Evolutionary conservation across 306 rosid genomes (phyloP).

Genomic region (Vigna radiata): DNA sequence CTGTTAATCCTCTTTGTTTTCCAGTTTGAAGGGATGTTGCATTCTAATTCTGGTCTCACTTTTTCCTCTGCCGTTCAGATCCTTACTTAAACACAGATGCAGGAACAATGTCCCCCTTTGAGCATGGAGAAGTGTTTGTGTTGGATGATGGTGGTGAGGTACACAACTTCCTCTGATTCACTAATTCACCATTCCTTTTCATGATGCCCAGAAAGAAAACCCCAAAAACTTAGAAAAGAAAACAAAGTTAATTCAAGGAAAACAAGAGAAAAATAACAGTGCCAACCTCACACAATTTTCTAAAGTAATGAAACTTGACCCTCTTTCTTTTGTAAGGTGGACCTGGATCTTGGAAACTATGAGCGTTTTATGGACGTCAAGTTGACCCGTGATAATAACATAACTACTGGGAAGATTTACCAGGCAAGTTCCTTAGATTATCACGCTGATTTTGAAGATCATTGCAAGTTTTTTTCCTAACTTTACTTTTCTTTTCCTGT

Average conservation of each 20-base stretch:
- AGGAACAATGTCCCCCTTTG: conserved; percentile 96
- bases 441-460: conserved; percentile 43
- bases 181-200: not conserved
- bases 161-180: conserved; percentile 34
- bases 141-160: conserved; percentile 99
- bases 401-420: conserved; percentile 94
- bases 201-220: conserved; percentile 11
- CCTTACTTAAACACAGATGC: conserved; percentile 99
- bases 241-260: conserved; percentile 23
- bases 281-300: conserved; percentile 36
- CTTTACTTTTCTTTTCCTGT: conserved; percentile 27
- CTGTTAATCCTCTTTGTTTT: not conserved
- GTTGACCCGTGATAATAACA: conserved; percentile 90
- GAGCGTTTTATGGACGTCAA: conserved; percentile 88
- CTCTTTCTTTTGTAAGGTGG: conserved; percentile 74
- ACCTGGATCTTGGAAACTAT: conserved; percentile 98
- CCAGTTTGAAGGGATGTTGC: conserved; percentile 21
- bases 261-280: conserved; percentile 17
- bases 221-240: not conserved
- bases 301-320: conserved; percentile 47
- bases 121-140: conserved; percentile 95
- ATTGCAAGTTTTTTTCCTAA: conserved; percentile 13
- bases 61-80: conserved; percentile 57
- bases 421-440: conserved; percentile 63
- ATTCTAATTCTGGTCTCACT: conserved; percentile 7